Evolutionary conservation across 768 basidiomycete genomes (phyloP).

Genomic region (Termitomyces sp.): DNA sequence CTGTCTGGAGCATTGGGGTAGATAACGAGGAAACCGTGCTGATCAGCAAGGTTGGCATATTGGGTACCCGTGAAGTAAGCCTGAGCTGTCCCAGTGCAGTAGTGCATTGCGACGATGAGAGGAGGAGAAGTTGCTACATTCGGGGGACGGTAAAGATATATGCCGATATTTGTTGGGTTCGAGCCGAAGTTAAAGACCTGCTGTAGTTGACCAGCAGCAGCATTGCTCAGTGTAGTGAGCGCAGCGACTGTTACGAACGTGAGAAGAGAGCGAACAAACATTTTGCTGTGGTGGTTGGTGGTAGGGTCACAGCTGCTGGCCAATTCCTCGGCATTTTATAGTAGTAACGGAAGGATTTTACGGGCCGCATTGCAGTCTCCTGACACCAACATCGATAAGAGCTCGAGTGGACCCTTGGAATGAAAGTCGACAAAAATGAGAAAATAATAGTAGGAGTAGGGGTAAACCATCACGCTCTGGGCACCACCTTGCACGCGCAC

Average conservation of each 20-base stretch:
- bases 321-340: not conserved
- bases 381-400: not conserved
- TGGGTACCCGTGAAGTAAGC: slow-evolving; percentile 50
- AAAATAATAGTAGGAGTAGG: not conserved
- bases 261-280: slow-evolving; percentile 12
- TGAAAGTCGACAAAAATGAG: slow-evolving; percentile 3
- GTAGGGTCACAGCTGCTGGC: no score
- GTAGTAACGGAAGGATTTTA: not conserved
- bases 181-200: slow-evolving; percentile 47
- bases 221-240: slow-evolving; percentile 21
- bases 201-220: slow-evolving; percentile 33
- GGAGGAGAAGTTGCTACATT: slow-evolving; percentile 37
- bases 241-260: slow-evolving; percentile 13
- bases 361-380: not conserved
- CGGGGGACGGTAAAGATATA: slow-evolving; percentile 44
- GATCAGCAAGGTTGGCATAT: slow-evolving; percentile 49
- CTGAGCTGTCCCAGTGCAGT: slow-evolving; percentile 52
- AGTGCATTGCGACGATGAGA: slow-evolving; percentile 53
- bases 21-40: slow-evolving; percentile 50
- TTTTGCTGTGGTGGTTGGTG: not conserved
- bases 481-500: not conserved
- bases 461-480: not conserved
- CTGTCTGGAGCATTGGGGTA: slow-evolving; percentile 42
- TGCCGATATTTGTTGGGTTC: slow-evolving; percentile 53
- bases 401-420: not conserved